These are phyloP conservation scores for Neurospora sublineolata DNA, from an alignment of 495 filamentous ascomycete species.

Conservation along the genomic window DNA sequence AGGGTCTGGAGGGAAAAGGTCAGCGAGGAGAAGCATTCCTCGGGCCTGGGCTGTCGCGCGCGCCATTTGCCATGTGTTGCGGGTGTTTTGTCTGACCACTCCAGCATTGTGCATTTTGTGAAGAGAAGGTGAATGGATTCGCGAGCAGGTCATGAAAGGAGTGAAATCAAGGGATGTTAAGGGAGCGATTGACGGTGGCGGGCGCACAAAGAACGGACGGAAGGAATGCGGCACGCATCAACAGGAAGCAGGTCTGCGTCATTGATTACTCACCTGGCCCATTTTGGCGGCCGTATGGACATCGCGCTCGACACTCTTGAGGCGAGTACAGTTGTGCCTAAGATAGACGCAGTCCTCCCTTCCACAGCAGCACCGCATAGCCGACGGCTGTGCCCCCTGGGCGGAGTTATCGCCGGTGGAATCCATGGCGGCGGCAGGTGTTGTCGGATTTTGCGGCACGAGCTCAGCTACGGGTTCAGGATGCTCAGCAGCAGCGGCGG, in stretches of 20 bases:
- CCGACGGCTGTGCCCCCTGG: slow-evolving; percentile 3
- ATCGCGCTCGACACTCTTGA: slow-evolving; percentile 75
- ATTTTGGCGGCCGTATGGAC: slow-evolving; percentile 72
- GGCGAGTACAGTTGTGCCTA: slow-evolving; percentile 62
- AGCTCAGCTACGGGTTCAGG: background rate
- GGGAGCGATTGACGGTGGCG: background rate
- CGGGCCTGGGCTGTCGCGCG: slow-evolving; percentile 1
- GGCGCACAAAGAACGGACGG: background rate
- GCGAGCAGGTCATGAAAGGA: background rate
- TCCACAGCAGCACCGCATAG: slow-evolving; percentile 69
- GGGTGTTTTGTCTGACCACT: background rate
- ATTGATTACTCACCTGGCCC: slow-evolving; percentile 59
- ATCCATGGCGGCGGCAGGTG: background rate
- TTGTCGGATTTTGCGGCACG: background rate
- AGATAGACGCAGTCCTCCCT: slow-evolving; percentile 67
- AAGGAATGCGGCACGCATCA: background rate
- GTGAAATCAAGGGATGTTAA: background rate
- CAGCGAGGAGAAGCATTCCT: slow-evolving; percentile 14
- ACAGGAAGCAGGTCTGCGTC: background rate
- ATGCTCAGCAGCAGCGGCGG: background rate
- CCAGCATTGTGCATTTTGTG: background rate
- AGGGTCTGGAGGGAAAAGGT: slow-evolving; percentile 66
- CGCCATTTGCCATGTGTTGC: background rate
- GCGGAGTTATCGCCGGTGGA: slow-evolving; percentile 10
- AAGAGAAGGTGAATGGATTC: background rate